Base-by-base conservation (phyloP, 106 monocot genomes). In the Allium fistulosum region DNA sequence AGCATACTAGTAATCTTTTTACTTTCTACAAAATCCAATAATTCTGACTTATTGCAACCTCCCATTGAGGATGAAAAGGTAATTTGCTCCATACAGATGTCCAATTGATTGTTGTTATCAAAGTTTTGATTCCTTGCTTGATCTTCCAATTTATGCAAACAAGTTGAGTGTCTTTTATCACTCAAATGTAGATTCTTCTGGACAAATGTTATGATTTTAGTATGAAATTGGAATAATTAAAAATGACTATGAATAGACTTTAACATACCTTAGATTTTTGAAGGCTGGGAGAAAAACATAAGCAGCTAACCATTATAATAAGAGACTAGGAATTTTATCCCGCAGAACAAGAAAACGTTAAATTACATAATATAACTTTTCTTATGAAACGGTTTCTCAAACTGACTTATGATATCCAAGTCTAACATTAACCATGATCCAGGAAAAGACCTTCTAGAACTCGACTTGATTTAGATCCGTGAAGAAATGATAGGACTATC, bases 341-440 rank as follows among this genome's bases (percentile, higher is more conserved):
- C 17, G 22, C 51, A 51, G 28, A 69, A 6, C 15, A 63, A n/a
- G 6, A 16, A 53, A 58, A 17, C 2, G 26, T 22, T 9, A 28
- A 66, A 58, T 68, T 75, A 74, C 66, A 66, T 59, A 74, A 46
- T 17, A 17, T 8, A 70, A 70, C 22, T 26, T 26, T 7, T 48
- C 17, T 22, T 22, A 46, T 45, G 48, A 11, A 14, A 49, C 18
- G 18, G 59, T 26, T 60, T 58, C 66, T 72, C 16, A 26, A 59
- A 60, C 69, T 13, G 57, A 76, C 66, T 69, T 60, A 67, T 62
- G 59, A 49, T 37, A 4, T 37, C 28, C 66, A 58, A 16, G 48
- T 46, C 48, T 53, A 50, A 68, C 67, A 62, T 94, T 94, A 94
- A 74, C 94, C 94, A 59, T 94, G 84, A 81, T 94, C 94, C 58